A percentile compares a stretch with the other conserved stretches of the same genome.
phyloP scores from a whole-genome alignment of 176 grass and related monocot genomes.

The Aegilops longissima region DNA sequence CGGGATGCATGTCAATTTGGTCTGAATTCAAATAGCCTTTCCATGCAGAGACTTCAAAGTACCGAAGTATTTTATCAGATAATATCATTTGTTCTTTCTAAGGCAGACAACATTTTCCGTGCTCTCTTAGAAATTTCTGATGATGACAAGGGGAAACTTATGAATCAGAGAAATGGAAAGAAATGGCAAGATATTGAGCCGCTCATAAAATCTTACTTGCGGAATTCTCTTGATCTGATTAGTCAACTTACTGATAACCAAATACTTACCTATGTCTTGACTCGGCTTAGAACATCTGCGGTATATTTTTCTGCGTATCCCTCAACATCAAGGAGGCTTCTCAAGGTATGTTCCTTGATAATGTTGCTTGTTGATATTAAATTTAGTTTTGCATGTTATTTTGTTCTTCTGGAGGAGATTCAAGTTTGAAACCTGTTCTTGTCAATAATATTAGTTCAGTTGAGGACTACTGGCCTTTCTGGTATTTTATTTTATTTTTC shows the following conservation, averaged over 20 bases:
- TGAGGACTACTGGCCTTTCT: neutral
- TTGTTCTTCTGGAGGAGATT: neutral
- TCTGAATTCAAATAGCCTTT: constrained; percentile 40
- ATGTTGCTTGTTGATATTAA: constrained; percentile 14
- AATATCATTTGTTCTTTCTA: constrained; percentile 67
- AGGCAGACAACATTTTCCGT: constrained; percentile 61
- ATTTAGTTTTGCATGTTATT: neutral
- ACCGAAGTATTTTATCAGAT: constrained; percentile 65
- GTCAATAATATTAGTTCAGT: neutral
- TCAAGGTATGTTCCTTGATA: constrained; percentile 67
- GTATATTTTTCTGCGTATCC: constrained; percentile 58
- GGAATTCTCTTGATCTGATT: constrained; percentile 68
- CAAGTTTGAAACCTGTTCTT: constrained; percentile 12
- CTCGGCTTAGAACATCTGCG: constrained; percentile 44
- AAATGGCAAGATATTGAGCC: constrained; percentile 59
- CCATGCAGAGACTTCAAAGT: constrained; percentile 51
- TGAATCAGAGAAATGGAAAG: constrained; percentile 58
- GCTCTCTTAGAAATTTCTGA: constrained; percentile 65
- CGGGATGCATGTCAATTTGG: constrained; percentile 69
- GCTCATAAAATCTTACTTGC: constrained; percentile 78
- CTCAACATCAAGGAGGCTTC: constrained; percentile 63
- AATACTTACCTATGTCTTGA: constrained; percentile 59
- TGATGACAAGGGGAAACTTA: constrained; percentile 57
- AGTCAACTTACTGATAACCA: constrained; percentile 77
- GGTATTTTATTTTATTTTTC: neutral